These are phyloP conservation scores for Alnus rubra DNA, from an alignment of 306 rosid genomes.

Conservation along the genomic window DNA sequence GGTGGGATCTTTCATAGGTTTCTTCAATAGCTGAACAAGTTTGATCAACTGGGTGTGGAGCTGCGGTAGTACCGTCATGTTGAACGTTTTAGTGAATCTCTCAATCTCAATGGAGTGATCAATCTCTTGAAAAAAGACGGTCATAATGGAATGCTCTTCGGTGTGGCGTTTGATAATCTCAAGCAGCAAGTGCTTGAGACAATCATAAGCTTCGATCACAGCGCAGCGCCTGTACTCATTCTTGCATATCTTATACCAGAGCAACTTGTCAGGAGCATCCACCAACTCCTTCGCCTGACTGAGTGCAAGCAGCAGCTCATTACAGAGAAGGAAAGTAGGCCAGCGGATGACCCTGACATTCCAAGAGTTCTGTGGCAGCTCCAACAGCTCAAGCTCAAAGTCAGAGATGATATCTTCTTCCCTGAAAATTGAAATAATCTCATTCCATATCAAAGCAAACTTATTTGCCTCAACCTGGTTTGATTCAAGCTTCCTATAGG, in stretches of 20 bases:
- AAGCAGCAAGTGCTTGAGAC: slow-evolving; percentile 72
- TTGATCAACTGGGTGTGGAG: slow-evolving; percentile 75
- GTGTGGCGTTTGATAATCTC: slow-evolving; percentile 58
- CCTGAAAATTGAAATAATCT: slow-evolving; percentile 80
- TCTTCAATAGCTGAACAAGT: slow-evolving; percentile 69
- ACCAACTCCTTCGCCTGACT: slow-evolving; percentile 90
- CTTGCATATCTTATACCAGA: slow-evolving; percentile 81
- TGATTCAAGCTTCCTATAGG: slow-evolving; percentile 85
- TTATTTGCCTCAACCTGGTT: slow-evolving; percentile 84
- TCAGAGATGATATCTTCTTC: slow-evolving; percentile 97
- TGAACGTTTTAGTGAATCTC: slow-evolving; percentile 75
- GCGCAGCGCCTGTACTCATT: slow-evolving; percentile 90
- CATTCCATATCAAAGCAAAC: slow-evolving; percentile 97
- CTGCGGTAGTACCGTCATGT: slow-evolving; percentile 73
- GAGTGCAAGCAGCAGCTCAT: slow-evolving; percentile 87
- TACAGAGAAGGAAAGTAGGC: slow-evolving; percentile 97
- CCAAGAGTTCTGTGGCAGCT: slow-evolving; percentile 89
- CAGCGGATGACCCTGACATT: slow-evolving; percentile 88
- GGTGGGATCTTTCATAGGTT: slow-evolving; percentile 55
- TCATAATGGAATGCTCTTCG: slow-evolving; percentile 88
- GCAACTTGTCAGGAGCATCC: slow-evolving; percentile 77
- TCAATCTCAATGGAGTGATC: slow-evolving; percentile 80
- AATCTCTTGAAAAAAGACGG: slow-evolving; percentile 78
- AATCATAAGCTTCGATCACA: slow-evolving; percentile 84
- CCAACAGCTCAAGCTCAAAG: slow-evolving; percentile 79